A percentile compares a stretch with the other conserved stretches of the same genome.
Conservation (phyloP, 2,329 filamentous ascomycete species). For the Fusarium chaquense region DNA sequence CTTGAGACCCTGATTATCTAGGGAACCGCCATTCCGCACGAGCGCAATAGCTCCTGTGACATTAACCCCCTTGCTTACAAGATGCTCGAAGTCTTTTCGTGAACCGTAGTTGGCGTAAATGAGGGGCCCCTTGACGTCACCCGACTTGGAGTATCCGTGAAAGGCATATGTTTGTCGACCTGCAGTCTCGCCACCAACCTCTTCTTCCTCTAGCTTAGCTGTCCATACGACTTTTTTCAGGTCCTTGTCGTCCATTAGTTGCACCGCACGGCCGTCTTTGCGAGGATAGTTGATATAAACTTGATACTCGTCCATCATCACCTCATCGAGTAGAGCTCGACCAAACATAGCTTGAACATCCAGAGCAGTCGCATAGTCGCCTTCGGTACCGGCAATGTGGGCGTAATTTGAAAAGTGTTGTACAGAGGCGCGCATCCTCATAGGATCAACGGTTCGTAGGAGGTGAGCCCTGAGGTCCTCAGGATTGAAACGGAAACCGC, state of each 20-base stretch:
- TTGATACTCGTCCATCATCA: conserved; percentile 81
- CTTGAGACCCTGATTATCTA: conserved; percentile 81
- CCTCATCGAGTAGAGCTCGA: conserved; percentile 78
- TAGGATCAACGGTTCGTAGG: conserved; percentile 77
- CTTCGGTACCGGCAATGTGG: conserved; percentile 94
- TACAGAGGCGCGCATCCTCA: conserved; percentile 77
- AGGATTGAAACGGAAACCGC: conserved; percentile 80
- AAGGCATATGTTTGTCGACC: conserved; percentile 81
- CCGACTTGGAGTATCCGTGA: conserved; percentile 88
- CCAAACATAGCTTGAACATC: conserved; percentile 85
- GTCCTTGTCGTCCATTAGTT: conserved; percentile 78
- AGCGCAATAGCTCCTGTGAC: conserved; percentile 85
- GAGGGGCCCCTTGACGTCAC: conserved; percentile 85
- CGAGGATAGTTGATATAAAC: conserved; percentile 95
- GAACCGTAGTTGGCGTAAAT: conserved; percentile 95
- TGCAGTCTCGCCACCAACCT: conserved; percentile 69
- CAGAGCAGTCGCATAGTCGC: conserved; percentile 86
- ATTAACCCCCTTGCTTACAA: conserved; percentile 78
- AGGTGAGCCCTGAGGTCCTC: conserved; percentile 83
- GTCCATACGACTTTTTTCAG: conserved; percentile 73
- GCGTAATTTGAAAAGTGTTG: conserved; percentile 84
- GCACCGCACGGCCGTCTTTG: conserved; percentile 79
- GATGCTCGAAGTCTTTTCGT: conserved; percentile 80
- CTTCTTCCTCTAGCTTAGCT: conserved; percentile 85
- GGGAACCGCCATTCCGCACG: conserved; percentile 82